phyloP scores from a whole-genome alignment of 2,329 filamentous ascomycete genomes.

The Byssothecium circinans region DNA sequence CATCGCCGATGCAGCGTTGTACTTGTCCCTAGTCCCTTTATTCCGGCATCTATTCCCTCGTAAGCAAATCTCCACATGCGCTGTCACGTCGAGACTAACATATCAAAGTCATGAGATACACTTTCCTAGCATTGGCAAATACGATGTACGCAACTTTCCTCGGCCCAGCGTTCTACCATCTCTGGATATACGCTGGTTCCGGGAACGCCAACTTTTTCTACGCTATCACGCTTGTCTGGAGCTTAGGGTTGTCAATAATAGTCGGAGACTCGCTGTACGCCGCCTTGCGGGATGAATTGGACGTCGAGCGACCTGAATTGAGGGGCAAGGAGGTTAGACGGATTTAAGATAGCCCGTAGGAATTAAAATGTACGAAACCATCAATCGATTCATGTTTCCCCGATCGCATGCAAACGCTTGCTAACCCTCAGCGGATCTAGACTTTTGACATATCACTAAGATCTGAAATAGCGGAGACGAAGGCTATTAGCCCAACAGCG shows the following conservation, averaged over 20 bases:
- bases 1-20: constrained; percentile 85
- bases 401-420: no score
- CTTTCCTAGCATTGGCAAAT: constrained; percentile 80
- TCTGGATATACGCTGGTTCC: constrained; percentile 98
- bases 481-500: no score
- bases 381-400: not conserved
- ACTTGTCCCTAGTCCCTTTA: constrained; percentile 77
- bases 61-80: constrained; percentile 46
- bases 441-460: no score
- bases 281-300: constrained; percentile 88
- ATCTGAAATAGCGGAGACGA: no score
- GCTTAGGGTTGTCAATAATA: constrained; percentile 81
- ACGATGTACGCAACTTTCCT: constrained; percentile 86
- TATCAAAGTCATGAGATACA: constrained; percentile 78
- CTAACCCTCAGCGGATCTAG: no score
- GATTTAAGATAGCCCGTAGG: constrained; percentile 57
- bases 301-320: constrained; percentile 87
- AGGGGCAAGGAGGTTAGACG: constrained; percentile 84
- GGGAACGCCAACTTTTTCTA: constrained; percentile 99
- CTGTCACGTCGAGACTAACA: constrained; percentile 8
- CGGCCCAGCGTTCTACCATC: constrained; percentile 91
- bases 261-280: constrained; percentile 89
- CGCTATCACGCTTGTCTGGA: constrained; percentile 98
- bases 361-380: not conserved
- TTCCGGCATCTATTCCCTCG: constrained; percentile 89